Conservation (phyloP, 306 rosid genomes). For the Citrullus amarus region DNA sequence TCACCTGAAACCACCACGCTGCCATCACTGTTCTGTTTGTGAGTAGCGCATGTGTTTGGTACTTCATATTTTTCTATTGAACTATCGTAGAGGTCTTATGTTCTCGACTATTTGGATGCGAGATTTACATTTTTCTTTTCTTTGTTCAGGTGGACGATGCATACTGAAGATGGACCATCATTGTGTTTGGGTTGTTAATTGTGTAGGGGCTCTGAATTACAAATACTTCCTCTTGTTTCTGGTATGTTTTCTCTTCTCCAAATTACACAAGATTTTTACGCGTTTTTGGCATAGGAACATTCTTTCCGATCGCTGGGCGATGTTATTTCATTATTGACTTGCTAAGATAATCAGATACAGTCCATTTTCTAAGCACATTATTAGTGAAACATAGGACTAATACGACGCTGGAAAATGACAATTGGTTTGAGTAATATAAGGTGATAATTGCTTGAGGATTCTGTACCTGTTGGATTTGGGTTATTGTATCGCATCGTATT, state of each 20-base stretch:
- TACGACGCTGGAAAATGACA: not conserved
- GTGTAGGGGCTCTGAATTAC: conserved; percentile 94
- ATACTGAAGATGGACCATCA: conserved; percentile 99
- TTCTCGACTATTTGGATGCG: not conserved
- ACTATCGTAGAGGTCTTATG: not conserved
- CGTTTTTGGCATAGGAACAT: not conserved
- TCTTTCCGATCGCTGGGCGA: not conserved
- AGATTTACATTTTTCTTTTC: conserved; percentile 3
- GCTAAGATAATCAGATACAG: not conserved
- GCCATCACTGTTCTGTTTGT: conserved; percentile 99
- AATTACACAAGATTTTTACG: not conserved
- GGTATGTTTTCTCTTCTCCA: conserved; percentile 34
- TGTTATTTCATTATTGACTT: not conserved
- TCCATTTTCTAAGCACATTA: not conserved
- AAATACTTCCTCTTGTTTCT: conserved; percentile 88
- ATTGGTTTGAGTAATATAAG: not conserved
- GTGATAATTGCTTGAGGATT: not conserved
- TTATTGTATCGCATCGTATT: not conserved
- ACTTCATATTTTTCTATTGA: not conserved
- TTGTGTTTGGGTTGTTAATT: conserved; percentile 98
- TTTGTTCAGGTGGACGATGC: conserved; percentile 80
- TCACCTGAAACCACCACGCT: conserved; percentile 81
- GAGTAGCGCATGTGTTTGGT: conserved; percentile 21
- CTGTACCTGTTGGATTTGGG: not conserved
- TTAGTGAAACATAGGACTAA: not conserved